A percentile compares a stretch with the other conserved stretches of the same genome.
These are phyloP conservation scores for Solanum gandarillasii DNA, from an alignment of 257 asterid genomes.

Conservation along the genomic window DNA sequence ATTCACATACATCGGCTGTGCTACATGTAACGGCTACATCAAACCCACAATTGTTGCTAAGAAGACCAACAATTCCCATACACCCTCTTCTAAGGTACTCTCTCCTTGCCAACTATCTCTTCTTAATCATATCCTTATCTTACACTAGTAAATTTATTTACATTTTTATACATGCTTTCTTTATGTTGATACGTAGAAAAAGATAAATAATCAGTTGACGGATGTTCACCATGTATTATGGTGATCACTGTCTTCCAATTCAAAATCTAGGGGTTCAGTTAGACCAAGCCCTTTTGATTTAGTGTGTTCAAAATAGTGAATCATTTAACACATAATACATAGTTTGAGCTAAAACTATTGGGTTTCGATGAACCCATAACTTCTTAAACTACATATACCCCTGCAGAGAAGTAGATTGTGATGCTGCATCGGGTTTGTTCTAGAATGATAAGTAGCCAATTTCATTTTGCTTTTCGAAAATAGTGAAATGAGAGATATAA, in stretches of 20 bases:
- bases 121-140: not conserved
- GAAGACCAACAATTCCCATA: conserved; percentile 43
- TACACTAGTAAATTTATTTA: not conserved
- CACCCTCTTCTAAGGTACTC: conserved; percentile 51
- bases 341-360: not conserved
- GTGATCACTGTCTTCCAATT: not conserved
- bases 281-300: not conserved
- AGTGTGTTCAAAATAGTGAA: not conserved
- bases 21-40: conserved; percentile 1
- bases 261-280: not conserved
- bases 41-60: conserved; percentile 43
- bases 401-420: not conserved
- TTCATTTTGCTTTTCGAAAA: not conserved
- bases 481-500: not conserved
- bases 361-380: not conserved
- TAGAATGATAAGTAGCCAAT: not conserved
- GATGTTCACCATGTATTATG: not conserved
- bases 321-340: not conserved
- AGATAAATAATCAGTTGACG: not conserved
- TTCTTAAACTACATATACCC: not conserved
- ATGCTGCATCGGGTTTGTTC: not conserved
- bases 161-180: not conserved
- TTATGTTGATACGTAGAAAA: not conserved
- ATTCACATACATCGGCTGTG: conserved; percentile 21
- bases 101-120: not conserved